A percentile compares a stretch with the other conserved stretches of the same genome.
Conservation (phyloP, 306 rosid genomes). For the Cucurbita ficifolia region DNA sequence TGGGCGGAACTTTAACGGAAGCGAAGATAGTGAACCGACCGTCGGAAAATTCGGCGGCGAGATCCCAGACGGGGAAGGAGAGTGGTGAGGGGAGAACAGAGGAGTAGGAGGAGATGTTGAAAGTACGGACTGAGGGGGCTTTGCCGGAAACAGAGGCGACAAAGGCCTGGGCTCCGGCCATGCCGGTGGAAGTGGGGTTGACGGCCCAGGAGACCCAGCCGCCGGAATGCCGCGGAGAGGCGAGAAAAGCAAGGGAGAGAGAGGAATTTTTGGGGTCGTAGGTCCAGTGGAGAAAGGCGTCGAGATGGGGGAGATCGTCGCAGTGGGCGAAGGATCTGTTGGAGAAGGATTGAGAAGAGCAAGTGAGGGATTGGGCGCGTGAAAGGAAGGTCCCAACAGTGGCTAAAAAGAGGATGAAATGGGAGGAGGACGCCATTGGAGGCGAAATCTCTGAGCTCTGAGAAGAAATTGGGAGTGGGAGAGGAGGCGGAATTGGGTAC, state of each 20-base stretch:
- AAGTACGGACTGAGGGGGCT: conserved; percentile 5
- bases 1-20: conserved; percentile 24
- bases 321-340: conserved; percentile 29
- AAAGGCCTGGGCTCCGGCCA: conserved; percentile 45
- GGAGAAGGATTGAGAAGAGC: conserved; percentile 28
- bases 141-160: conserved; percentile 19
- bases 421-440: conserved; percentile 2
- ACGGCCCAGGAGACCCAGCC: conserved; percentile 77
- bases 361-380: conserved; percentile 17
- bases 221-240: conserved; percentile 9
- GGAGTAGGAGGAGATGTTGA: conserved; percentile 19
- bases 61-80: conserved; percentile 15
- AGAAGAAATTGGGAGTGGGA: too few relatives aligned
- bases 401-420: background rate
- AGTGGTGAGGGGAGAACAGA: background rate
- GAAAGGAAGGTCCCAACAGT: conserved; percentile 7
- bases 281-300: conserved; percentile 42
- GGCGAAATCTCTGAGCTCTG: background rate
- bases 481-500: too few relatives aligned
- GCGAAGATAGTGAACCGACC: conserved; percentile 22
- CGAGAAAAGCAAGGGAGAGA: conserved; percentile 45
- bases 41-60: background rate
- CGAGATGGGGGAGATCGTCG: conserved; percentile 29
- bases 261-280: conserved; percentile 37
- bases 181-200: conserved; percentile 32